These are phyloP conservation scores for Paramyrothecium sp. DNA, from an alignment of 2,329 filamentous ascomycete species.

Conservation along the genomic window DNA sequence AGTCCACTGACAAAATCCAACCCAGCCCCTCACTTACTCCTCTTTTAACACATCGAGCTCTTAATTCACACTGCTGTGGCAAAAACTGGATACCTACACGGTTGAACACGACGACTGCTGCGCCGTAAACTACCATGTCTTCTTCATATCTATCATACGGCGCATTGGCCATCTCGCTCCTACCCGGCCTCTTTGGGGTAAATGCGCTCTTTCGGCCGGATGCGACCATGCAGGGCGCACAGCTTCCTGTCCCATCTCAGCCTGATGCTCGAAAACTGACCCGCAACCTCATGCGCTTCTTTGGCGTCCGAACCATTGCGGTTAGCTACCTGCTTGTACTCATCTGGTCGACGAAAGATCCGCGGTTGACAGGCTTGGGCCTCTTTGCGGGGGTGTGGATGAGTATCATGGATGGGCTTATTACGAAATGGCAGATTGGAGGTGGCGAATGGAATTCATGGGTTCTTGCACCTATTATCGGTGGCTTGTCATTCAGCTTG, in stretches of 20 bases:
- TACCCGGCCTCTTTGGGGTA: slow-evolving; percentile 15
- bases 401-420: slow-evolving; percentile 11
- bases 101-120: too few species aligned
- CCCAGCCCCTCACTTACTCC: too few species aligned
- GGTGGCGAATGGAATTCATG: slow-evolving; percentile 19
- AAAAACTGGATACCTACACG: too few species aligned
- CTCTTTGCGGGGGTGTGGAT: slow-evolving; percentile 7
- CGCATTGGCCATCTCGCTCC: slow-evolving; percentile 7
- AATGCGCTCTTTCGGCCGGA: slow-evolving; percentile 12
- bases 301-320: slow-evolving; percentile 14
- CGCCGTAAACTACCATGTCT: background rate
- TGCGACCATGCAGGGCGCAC: slow-evolving; percentile 5
- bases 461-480: slow-evolving; percentile 10
- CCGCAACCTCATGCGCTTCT: slow-evolving; percentile 8
- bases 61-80: too few species aligned
- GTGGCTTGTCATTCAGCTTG: background rate
- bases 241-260: slow-evolving; percentile 12
- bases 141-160: slow-evolving; percentile 10
- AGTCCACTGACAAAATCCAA: too few species aligned
- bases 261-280: slow-evolving; percentile 9
- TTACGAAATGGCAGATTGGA: slow-evolving; percentile 11
- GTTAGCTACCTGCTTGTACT: slow-evolving; percentile 14
- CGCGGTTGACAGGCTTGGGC: slow-evolving; percentile 4
- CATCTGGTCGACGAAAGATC: slow-evolving; percentile 11
- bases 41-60: too few species aligned